A percentile compares a stretch with the other conserved stretches of the same genome.
phyloP scores from a whole-genome alignment of 352 stramenopile genomes.

The Phytophthora cryptogea region DNA sequence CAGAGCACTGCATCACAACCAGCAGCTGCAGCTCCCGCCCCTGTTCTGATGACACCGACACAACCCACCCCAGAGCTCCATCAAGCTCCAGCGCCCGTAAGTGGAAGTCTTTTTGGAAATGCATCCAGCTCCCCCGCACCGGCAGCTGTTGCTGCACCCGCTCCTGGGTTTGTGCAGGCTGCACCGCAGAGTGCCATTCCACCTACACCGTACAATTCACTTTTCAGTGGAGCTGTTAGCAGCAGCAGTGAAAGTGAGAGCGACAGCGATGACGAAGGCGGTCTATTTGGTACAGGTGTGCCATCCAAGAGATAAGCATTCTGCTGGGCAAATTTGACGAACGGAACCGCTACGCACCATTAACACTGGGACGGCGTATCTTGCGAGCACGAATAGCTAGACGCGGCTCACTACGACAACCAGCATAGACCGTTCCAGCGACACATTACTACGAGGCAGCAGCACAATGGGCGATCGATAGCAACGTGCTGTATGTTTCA shows the following conservation, averaged over 20 bases:
- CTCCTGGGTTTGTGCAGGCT: constrained; percentile 32
- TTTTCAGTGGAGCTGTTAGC: constrained; percentile 65
- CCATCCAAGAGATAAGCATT: constrained; percentile 62
- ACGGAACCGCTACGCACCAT: constrained; percentile 15
- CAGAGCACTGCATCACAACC: constrained; percentile 22
- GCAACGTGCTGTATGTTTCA: constrained; percentile 18
- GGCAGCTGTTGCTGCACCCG: constrained; percentile 18
- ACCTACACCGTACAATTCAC: constrained; percentile 51
- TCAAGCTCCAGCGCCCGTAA: constrained; percentile 19
- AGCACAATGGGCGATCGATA: constrained; percentile 12
- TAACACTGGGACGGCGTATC: constrained; percentile 12
- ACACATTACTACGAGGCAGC: constrained; percentile 15
- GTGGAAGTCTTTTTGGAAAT: constrained; percentile 37
- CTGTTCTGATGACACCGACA: constrained; percentile 30
- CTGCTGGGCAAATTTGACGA: constrained; percentile 12
- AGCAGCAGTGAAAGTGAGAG: constrained; percentile 63
- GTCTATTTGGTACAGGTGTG: constrained; percentile 80
- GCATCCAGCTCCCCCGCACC: constrained; percentile 20
- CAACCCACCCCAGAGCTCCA: constrained; percentile 29
- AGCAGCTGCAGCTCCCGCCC: constrained; percentile 14
- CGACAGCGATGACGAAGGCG: constrained; percentile 79
- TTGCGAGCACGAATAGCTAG: constrained; percentile 23
- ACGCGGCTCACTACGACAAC: constrained; percentile 25
- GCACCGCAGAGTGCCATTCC: constrained; percentile 27
- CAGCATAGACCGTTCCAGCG: constrained; percentile 25